phyloP scores from a whole-genome alignment of 2,329 filamentous ascomycete species.

The Cercospora canescens region DNA sequence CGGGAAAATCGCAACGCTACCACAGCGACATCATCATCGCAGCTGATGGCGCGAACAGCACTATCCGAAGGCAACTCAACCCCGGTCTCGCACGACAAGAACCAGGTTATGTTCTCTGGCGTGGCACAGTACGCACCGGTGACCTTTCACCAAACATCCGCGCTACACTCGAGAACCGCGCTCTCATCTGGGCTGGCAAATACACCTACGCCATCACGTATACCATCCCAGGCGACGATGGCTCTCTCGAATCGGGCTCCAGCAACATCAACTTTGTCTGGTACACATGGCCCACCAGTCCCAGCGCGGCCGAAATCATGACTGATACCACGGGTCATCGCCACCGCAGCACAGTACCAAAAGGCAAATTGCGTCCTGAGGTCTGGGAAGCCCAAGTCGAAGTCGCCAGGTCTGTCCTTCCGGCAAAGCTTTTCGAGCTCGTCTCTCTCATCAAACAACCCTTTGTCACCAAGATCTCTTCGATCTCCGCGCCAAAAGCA shows the following conservation, averaged over 20 bases:
- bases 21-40: slow-evolving; percentile 24
- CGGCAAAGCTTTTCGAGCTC: slow-evolving; percentile 29
- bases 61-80: slow-evolving; percentile 18
- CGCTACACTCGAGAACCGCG: slow-evolving; percentile 12
- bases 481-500: slow-evolving; percentile 26
- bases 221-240: slow-evolving; percentile 32
- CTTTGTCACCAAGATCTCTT: slow-evolving; percentile 33
- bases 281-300: slow-evolving; percentile 26
- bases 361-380: slow-evolving; percentile 30
- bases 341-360: slow-evolving; percentile 32
- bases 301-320: slow-evolving; percentile 29
- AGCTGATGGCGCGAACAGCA: slow-evolving; percentile 27
- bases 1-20: slow-evolving; percentile 9
- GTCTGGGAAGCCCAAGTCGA: slow-evolving; percentile 32
- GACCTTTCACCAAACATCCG: slow-evolving; percentile 13
- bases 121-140: slow-evolving; percentile 20
- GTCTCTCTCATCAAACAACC: slow-evolving; percentile 29
- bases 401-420: slow-evolving; percentile 22
- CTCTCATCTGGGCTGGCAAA: slow-evolving; percentile 15
- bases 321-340: slow-evolving; percentile 31
- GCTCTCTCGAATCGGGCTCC: slow-evolving; percentile 26
- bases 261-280: slow-evolving; percentile 34
- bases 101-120: slow-evolving; percentile 27
- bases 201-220: slow-evolving; percentile 28
- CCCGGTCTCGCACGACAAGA: slow-evolving; percentile 20